phyloP scores from a whole-genome alignment of 768 basidiomycete species.

The Podaxis carcinomalis region DNA sequence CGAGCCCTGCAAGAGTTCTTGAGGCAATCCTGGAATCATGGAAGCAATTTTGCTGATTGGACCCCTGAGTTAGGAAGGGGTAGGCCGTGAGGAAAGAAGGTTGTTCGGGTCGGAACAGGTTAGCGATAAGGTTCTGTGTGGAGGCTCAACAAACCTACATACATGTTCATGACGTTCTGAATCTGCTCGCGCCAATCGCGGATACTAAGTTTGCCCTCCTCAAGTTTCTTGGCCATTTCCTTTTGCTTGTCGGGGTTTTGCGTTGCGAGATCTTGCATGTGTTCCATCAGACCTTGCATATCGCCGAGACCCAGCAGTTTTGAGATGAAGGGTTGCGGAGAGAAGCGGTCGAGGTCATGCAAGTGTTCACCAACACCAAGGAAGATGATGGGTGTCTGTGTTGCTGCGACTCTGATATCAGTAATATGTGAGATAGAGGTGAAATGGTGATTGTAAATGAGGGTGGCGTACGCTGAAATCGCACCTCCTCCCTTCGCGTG shows the following conservation, averaged over 20 bases:
- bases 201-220: conserved; percentile 95
- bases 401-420: conserved; percentile 82
- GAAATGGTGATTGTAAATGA: conserved; percentile 4
- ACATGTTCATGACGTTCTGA: conserved; percentile 98
- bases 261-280: conserved; percentile 93
- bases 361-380: conserved; percentile 97
- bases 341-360: conserved; percentile 94
- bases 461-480: conserved; percentile 84
- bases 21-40: conserved; percentile 97
- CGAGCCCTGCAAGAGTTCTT: conserved; percentile 84
- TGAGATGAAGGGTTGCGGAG: conserved; percentile 95
- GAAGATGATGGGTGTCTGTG: conserved; percentile 98
- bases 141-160: conserved; percentile 20
- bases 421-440: conserved; percentile 4
- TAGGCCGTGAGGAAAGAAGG: background rate
- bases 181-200: conserved; percentile 98
- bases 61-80: conserved; percentile 57
- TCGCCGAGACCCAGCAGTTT: conserved; percentile 95
- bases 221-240: conserved; percentile 95
- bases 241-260: conserved; percentile 97
- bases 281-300: conserved; percentile 95
- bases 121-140: background rate
- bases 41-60: conserved; percentile 97
- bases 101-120: background rate
- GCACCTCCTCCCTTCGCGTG: conserved; percentile 99